Base-by-base conservation (phyloP, 345 rosid genomes). In the Noccaea bulbosa region DNA sequence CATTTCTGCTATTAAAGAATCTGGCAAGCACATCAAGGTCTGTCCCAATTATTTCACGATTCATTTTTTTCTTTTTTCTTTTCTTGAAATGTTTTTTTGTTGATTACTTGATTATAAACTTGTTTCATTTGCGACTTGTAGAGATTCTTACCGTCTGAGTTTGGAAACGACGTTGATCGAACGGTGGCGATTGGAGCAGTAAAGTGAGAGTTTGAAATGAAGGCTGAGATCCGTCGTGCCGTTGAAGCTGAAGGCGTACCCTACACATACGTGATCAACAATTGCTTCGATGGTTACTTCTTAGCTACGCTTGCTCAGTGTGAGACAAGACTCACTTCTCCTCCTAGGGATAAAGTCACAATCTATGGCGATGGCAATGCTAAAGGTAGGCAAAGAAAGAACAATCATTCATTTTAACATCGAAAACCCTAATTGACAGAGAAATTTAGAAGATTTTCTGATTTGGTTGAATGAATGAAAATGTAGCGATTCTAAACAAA, bases 71-170 rank as follows among this genome's bases (percentile, higher is more conserved):
- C 24, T 22, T 22, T 1, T 43, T 24, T 27, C 4, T 27, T 32
- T 8, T 49, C 3, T 3, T 3, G 9, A 40, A 22, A 41, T 1
- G 5, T 5, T 61, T 22, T 5, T 17, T 37, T 14, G 68, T 24
- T 34, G 41, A 12, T n/a, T 30, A 46, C 37, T 8, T 4, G 7
- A 41, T 20, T 20, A 20, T 20, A 62, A 15, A 7, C 14, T 30
- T 44, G 24, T 35, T 7, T 64, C 5, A 0, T 15, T 32, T 45
- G 6, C 14, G 30, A 46, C 8, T 57, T 74, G 57, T 77, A 88
- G 90, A 82, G 88, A 51, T 88, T 88, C 66, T 80, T 83, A 7
- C 92, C 92, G 22, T 87, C 92, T 4, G 92, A 85, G 81, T 87
- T 87, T 74, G 92, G 90, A 14, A 75, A 78, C 53, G 91, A 88